A percentile compares a stretch with the other conserved stretches of the same genome.
Evolutionary conservation across 192 early-diverging fungal genomes (phyloP).

Genomic region (Coemansia sp.): DNA sequence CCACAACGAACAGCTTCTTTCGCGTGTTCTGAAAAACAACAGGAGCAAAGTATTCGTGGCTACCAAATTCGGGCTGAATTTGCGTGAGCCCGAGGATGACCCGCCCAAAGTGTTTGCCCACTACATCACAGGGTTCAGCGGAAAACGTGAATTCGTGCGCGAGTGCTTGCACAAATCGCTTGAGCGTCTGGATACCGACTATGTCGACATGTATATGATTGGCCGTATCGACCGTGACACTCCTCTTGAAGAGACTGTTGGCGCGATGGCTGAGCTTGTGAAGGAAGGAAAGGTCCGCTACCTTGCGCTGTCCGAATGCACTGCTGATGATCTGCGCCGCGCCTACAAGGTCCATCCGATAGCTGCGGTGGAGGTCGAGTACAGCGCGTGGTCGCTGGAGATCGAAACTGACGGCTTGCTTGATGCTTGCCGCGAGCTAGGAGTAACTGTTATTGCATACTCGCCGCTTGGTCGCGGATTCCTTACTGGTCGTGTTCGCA

Average conservation of each 20-base stretch:
- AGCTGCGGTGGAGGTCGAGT: conserved; percentile 53
- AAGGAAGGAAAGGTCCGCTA: conserved; percentile 66
- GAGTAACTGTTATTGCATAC: conserved; percentile 72
- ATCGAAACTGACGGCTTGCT: conserved; percentile 68
- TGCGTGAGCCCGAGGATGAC: conserved; percentile 3
- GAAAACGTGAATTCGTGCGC: conserved; percentile 55
- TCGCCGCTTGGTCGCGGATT: conserved; percentile 73
- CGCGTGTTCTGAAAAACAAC: conserved; percentile 50
- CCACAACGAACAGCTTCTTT: too few species aligned
- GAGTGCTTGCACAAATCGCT: conserved; percentile 49
- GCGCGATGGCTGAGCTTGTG: conserved; percentile 64
- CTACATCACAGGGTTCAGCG: conserved; percentile 22
- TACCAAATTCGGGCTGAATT: conserved; percentile 59
- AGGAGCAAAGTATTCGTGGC: conserved; percentile 59
- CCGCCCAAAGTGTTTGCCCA: conserved; percentile 17
- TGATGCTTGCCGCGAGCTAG: conserved; percentile 69
- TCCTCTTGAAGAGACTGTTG: conserved; percentile 60
- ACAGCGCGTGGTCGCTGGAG: conserved; percentile 60
- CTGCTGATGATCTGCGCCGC: background rate
- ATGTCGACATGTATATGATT: conserved; percentile 65
- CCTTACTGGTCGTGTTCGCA: conserved; percentile 61
- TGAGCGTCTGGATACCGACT: conserved; percentile 56
- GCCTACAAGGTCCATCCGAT: conserved; percentile 48
- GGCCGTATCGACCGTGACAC: conserved; percentile 60
- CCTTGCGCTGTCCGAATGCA: conserved; percentile 62